phyloP scores from a whole-genome alignment of 1,284 basidiomycete genomes.

The Fomitopsis schrenkii region DNA sequence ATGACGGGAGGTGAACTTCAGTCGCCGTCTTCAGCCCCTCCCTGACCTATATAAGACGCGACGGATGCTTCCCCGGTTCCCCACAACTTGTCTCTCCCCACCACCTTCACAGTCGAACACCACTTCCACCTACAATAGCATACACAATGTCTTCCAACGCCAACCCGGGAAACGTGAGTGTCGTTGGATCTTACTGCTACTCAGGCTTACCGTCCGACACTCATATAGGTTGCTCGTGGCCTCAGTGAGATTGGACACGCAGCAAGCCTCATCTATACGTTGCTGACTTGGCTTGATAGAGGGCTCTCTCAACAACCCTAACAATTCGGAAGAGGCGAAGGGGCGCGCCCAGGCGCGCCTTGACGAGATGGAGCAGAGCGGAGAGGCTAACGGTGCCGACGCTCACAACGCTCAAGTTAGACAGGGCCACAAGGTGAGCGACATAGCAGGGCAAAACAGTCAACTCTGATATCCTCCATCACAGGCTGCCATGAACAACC shows the following conservation, averaged over 20 bases:
- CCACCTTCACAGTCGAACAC: not conserved
- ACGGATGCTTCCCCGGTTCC: not conserved
- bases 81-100: not conserved
- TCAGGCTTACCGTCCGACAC: not conserved
- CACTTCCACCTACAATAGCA: not conserved
- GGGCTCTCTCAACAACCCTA: slow-evolving; percentile 41
- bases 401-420: slow-evolving; percentile 15
- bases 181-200: not conserved
- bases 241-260: slow-evolving; percentile 7
- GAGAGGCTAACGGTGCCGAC: slow-evolving; percentile 10
- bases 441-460: too few relatives aligned
- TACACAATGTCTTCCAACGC: not conserved
- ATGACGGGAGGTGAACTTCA: not conserved
- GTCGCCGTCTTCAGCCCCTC: not conserved
- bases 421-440: slow-evolving; percentile 14
- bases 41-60: not conserved
- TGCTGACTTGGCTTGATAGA: not conserved
- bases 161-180: slow-evolving; percentile 17
- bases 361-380: slow-evolving; percentile 19
- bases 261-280: too few relatives aligned
- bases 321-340: slow-evolving; percentile 45
- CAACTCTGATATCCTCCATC: too few relatives aligned
- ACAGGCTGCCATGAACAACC: slow-evolving; percentile 36
- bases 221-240: slow-evolving; percentile 18
- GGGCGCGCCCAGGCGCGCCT: slow-evolving; percentile 18